phyloP scores from a whole-genome alignment of 2,329 filamentous ascomycete species.

The Graphilbum fragrans region DNA sequence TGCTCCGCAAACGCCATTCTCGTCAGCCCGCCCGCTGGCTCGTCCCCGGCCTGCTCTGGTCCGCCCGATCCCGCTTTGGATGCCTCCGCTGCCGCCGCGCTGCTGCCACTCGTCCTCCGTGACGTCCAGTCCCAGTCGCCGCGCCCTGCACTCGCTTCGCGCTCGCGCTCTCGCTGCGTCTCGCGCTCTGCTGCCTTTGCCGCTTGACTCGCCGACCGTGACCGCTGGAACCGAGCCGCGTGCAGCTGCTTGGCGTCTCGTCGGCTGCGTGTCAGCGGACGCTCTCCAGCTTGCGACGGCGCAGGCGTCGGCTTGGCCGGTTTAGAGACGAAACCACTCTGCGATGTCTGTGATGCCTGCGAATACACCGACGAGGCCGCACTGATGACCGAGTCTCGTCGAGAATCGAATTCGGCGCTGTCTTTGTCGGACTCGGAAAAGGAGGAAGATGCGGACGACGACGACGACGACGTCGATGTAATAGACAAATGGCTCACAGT shows the following conservation, averaged over 20 bases:
- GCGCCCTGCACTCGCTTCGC: background rate
- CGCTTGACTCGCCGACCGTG: slow-evolving; percentile 24
- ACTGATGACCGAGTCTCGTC: slow-evolving; percentile 17
- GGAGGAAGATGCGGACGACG: slow-evolving; percentile 12
- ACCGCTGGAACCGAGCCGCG: slow-evolving; percentile 34
- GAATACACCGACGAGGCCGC: slow-evolving; percentile 13
- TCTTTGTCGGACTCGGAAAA: slow-evolving; percentile 6
- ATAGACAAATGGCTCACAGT: slow-evolving; percentile 7
- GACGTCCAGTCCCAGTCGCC: slow-evolving; percentile 8
- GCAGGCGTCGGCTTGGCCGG: background rate
- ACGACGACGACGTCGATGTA: slow-evolving; percentile 16
- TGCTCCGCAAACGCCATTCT: slow-evolving; percentile 55
- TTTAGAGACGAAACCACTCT: no score
- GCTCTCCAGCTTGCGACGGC: slow-evolving; percentile 12
- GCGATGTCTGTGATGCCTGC: background rate
- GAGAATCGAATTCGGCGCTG: no score
- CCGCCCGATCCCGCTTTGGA: background rate
- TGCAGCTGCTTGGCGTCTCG: slow-evolving; percentile 37
- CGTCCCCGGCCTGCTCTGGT: background rate
- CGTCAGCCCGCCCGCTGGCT: slow-evolving; percentile 27
- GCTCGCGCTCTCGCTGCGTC: slow-evolving; percentile 12
- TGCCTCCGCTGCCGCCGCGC: slow-evolving; percentile 9
- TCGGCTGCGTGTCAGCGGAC: slow-evolving; percentile 22
- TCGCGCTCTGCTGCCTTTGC: slow-evolving; percentile 15
- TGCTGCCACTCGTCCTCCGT: slow-evolving; percentile 2